Base-by-base conservation (phyloP, 2,329 filamentous ascomycete genomes). In the Thielaviopsis populi region DNA sequence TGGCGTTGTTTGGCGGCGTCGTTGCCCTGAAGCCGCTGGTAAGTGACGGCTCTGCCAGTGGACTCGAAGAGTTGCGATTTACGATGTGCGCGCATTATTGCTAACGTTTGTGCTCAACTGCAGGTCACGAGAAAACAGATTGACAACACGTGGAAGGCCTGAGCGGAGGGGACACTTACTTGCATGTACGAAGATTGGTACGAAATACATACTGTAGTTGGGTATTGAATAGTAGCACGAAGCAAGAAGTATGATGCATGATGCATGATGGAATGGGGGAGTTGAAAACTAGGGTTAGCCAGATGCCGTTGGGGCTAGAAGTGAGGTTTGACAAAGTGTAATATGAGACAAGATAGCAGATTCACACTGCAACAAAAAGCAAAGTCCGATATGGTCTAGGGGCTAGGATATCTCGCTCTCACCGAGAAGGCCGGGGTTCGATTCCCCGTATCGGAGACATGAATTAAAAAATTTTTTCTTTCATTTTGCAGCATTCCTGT, bases 21-120 rank as follows among this genome's bases (percentile, higher is more conserved):
- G 73, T 85, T 68, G 82, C 89, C 64, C 77, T 97, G 70, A 86
- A 86, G 62, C 94, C 94, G 33, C 84, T 97, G 83, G 94, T 96
- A 79, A 78, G 87, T 66, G 24, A 48, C 42, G 24, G 54, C 41
- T 24, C 17, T 63, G n/a, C 22, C n/a, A 40, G 2, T 59, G 22
- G 42, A 30, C 17, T 50, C 19, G 15, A 30, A 48, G 5, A n/a
- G n/a, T n/a, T n/a, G n/a, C n/a, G n/a, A n/a, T n/a, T n/a, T n/a
- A n/a, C n/a, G n/a, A 30, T 30, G 11, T 22, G 15, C 42, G n/a
- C 54, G 10, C 15, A 41, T 43, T 19, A 41, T 41, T 53, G 65
- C 75, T 79, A 71, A 80, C 4, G 22, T 43, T 42, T 17, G 54
- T 61, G 8, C 59, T 30, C 42, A 63, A 42, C n/a, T 46, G 0